phyloP scores from a whole-genome alignment of 176 grass and related monocot species.

The Musa beccarii region DNA sequence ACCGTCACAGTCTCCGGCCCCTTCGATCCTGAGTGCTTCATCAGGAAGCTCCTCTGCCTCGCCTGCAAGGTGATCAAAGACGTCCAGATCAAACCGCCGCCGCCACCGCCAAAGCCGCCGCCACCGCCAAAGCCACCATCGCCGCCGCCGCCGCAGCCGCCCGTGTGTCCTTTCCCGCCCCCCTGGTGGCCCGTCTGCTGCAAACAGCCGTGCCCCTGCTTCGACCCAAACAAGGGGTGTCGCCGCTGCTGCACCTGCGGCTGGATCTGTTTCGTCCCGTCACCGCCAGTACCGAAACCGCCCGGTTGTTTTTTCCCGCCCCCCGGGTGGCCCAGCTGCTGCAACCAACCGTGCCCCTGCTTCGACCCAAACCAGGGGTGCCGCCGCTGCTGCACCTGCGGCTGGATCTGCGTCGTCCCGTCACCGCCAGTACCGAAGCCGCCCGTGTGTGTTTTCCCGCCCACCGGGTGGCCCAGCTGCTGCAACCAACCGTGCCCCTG shows the following conservation, averaged over 20 bases:
- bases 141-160: background rate
- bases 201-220: conserved; percentile 50
- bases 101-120: background rate
- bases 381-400: conserved; percentile 19
- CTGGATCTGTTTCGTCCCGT: background rate
- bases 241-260: conserved; percentile 19
- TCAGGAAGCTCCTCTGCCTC: conserved; percentile 31
- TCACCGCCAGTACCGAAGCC: too few relatives aligned
- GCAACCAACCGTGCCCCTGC: conserved; percentile 50
- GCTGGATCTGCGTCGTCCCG: background rate
- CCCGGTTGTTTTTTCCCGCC: background rate
- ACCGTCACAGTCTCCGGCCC: conserved; percentile 25
- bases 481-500: too few relatives aligned
- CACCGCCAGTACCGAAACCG: background rate
- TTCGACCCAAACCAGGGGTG: conserved; percentile 33
- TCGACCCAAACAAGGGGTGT: conserved; percentile 32
- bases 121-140: conserved; percentile 8
- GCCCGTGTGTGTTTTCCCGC: too few relatives aligned
- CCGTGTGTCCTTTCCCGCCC: background rate
- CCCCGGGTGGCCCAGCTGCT: background rate
- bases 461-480: too few relatives aligned
- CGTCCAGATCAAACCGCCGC: conserved; percentile 12
- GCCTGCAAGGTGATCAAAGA: conserved; percentile 27
- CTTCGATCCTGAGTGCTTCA: conserved; percentile 22
- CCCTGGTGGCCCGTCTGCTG: background rate